These are phyloP conservation scores for Schizochytrium sp. DNA, from an alignment of 108 stramenopile species.

Conservation along the genomic window DNA sequence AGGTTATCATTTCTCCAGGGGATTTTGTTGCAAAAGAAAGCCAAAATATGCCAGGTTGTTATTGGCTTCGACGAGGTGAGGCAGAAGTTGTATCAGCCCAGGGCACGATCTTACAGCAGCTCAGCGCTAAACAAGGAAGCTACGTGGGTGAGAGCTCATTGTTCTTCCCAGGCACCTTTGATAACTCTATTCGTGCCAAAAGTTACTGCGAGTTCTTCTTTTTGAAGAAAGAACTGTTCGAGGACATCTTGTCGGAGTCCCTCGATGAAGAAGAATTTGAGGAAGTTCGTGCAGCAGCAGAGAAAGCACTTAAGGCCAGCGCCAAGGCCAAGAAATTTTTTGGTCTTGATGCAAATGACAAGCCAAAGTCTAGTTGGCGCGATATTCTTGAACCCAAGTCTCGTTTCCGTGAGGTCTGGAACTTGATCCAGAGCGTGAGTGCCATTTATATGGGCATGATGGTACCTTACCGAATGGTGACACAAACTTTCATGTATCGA, in stretches of 20 bases:
- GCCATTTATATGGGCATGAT: conserved; percentile 2
- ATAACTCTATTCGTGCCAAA: conserved; percentile 48
- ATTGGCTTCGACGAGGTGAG: conserved; percentile 50
- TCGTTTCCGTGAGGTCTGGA: conserved; percentile 29
- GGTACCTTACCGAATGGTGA: conserved; percentile 3
- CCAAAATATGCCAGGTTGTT: conserved; percentile 24
- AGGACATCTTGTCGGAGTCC: conserved; percentile 37
- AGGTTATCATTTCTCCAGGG: conserved; percentile 36
- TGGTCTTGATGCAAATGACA: not conserved
- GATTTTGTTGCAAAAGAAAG: not conserved
- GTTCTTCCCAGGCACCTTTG: not conserved
- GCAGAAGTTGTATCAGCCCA: not conserved
- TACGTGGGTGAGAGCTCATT: not conserved
- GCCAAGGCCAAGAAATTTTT: conserved; percentile 59
- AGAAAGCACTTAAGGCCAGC: conserved; percentile 15
- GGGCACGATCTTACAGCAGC: not conserved
- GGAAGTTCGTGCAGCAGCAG: conserved; percentile 7
- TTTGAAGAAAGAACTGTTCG: not conserved
- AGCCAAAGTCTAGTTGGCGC: not conserved
- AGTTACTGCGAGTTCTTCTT: conserved; percentile 52
- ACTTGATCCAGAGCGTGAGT: not conserved
- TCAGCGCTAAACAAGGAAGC: not conserved
- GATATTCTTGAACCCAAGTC: conserved; percentile 6
- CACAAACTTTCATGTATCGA: not conserved
- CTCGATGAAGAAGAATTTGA: conserved; percentile 30